A percentile compares a stretch with the other conserved stretches of the same genome.
Conservation (phyloP, 2,329 filamentous ascomycete genomes). For the Sclerotinia spermophila region DNA sequence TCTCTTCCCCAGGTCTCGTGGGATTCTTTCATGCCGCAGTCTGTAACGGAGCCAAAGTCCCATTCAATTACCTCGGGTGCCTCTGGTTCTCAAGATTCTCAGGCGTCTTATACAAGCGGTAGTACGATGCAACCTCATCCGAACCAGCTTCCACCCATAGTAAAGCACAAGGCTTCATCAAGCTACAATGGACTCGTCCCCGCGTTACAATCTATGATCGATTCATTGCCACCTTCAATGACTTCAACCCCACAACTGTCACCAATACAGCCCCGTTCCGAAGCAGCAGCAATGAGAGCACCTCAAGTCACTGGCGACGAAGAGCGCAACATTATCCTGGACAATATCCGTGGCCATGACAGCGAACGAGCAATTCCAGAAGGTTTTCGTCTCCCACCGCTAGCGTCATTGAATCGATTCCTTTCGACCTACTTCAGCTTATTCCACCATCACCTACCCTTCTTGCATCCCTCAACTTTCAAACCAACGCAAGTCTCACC, state of each 20-base stretch:
- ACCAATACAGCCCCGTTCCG: conserved; percentile 62
- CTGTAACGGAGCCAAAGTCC: conserved; percentile 67
- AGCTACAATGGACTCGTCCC: conserved; percentile 58
- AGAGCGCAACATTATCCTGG: conserved; percentile 78
- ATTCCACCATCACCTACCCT: conserved; percentile 95
- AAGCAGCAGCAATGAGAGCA: conserved; percentile 53
- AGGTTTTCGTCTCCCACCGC: conserved; percentile 80
- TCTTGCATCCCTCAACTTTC: conserved; percentile 91
- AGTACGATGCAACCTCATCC: conserved; percentile 55
- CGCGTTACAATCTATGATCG: conserved; percentile 67
- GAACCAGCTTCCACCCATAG: conserved; percentile 64
- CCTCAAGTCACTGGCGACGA: conserved; percentile 83
- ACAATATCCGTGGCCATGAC: conserved; percentile 80
- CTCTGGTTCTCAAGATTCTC: conserved; percentile 66
- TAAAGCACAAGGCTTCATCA: conserved; percentile 56
- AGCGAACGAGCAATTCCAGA: conserved; percentile 79
- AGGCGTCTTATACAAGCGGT: conserved; percentile 58
- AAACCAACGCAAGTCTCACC: conserved; percentile 75
- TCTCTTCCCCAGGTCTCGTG: conserved; percentile 84
- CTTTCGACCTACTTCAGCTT: conserved; percentile 94
- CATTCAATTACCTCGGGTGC: conserved; percentile 67
- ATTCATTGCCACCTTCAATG: conserved; percentile 65
- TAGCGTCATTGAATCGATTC: conserved; percentile 82
- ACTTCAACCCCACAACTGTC: conserved; percentile 71
- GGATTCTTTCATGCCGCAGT: conserved; percentile 79